Evolutionary conservation across 176 grass and related monocot species (phyloP).

Genomic region (Phoenix roebelenii): DNA sequence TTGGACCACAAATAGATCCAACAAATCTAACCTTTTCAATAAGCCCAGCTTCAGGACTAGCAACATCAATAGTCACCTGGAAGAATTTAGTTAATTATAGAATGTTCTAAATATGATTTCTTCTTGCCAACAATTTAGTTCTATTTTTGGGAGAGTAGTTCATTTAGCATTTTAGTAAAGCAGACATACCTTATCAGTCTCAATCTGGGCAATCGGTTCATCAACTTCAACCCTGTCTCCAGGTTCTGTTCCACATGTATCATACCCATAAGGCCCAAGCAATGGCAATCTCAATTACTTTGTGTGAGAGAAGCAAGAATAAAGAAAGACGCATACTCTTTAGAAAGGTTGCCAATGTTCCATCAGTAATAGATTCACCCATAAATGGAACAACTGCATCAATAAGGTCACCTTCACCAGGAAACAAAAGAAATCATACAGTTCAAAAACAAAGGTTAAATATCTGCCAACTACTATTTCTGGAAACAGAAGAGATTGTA

Average conservation of each 20-base stretch:
- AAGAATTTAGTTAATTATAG: no score
- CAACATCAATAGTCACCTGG: constrained; percentile 93
- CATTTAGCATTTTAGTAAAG: background rate
- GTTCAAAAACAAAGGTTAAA: background rate
- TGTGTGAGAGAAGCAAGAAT: background rate
- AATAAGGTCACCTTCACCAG: constrained; percentile 45
- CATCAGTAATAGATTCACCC: constrained; percentile 99
- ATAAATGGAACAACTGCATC: constrained; percentile 95
- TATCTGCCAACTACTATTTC: background rate
- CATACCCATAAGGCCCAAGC: background rate
- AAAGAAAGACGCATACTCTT: constrained; percentile 49
- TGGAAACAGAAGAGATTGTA: no score
- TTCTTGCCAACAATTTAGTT: no score
- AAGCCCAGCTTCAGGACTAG: constrained; percentile 74
- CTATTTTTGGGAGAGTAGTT: no score
- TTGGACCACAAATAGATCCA: constrained; percentile 1
- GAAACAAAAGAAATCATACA: constrained; percentile 12
- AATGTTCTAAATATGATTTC: no score
- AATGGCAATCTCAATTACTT: background rate
- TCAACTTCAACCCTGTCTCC: constrained; percentile 81
- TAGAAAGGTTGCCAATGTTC: constrained; percentile 85
- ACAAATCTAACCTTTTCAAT: constrained; percentile 59
- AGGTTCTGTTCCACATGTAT: constrained; percentile 36
- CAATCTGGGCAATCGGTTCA: constrained; percentile 90
- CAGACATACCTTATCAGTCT: constrained; percentile 75